A percentile compares a stretch with the other conserved stretches of the same genome.
Conservation (phyloP, 257 asterid species). For the Przewalskia tangutica region DNA sequence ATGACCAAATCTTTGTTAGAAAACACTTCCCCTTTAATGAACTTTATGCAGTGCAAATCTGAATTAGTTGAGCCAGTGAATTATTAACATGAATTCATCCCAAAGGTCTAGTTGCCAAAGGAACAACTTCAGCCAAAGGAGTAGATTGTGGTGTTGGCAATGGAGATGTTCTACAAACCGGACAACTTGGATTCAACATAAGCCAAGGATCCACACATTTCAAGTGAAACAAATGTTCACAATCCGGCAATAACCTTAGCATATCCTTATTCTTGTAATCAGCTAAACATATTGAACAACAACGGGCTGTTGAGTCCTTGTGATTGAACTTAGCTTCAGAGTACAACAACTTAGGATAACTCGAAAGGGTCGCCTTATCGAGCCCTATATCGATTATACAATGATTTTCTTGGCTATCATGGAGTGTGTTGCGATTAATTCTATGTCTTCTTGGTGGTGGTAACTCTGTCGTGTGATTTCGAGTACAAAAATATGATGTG, state of each 20-base stretch:
- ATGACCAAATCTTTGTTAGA: neutral
- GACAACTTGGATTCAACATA: constrained; percentile 80
- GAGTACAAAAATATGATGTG: constrained; percentile 73
- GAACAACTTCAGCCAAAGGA: constrained; percentile 79
- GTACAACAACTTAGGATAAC: constrained; percentile 61
- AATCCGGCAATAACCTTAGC: constrained; percentile 62
- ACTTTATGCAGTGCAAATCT: neutral
- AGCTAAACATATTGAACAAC: constrained; percentile 81
- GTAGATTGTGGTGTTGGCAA: constrained; percentile 68
- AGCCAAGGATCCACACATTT: constrained; percentile 89
- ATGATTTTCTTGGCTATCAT: neutral
- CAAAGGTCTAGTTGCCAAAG: constrained; percentile 49
- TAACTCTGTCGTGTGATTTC: constrained; percentile 13
- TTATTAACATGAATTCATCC: neutral
- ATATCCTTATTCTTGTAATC: constrained; percentile 52
- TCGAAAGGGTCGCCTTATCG: constrained; percentile 57
- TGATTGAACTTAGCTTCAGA: constrained; percentile 53
- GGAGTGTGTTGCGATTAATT: neutral
- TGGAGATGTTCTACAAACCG: constrained; percentile 85
- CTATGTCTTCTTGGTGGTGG: constrained; percentile 11
- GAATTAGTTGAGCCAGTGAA: neutral
- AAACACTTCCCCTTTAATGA: neutral
- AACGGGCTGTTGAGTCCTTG: constrained; percentile 46
- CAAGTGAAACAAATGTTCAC: constrained; percentile 73
- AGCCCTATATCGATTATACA: constrained; percentile 40